Evolutionary conservation across 2,329 filamentous ascomycete species (phyloP), one percentile per base, ranked within the genome.

Genomic region (Colletotrichum navitas): DNA sequence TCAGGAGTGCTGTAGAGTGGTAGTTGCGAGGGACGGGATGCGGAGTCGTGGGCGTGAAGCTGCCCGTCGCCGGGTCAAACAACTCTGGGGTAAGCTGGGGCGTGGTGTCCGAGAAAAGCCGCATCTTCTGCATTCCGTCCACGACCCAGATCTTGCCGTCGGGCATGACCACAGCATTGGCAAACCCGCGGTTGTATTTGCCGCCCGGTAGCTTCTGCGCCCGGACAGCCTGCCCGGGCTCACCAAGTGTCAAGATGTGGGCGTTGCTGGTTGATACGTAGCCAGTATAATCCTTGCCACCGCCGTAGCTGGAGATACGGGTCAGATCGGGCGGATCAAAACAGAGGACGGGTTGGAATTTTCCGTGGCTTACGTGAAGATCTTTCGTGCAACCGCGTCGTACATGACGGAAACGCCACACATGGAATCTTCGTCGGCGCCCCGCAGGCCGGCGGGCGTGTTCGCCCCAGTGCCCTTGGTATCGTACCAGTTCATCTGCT

Each of bases 301-400:
- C 88, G 10, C 88, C 88, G n/a, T 83, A 78, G 0, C 64, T 67
- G 5, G 0, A 0, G n/a, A 5, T 2, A 16, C 16, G 7, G 18
- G 5, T 66, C 2, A 67, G 64, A 54, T 0, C 18, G 0, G 1
- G 18, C 11, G 21, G 29, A 16, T 5, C 2, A 24, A 36, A 6
- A 41, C 21, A 18, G 5, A 41, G 2, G 12, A 24, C 0, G 26
- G 11, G 2, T 21, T 18, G 12, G 26, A 10, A 12, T 43, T 11
- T 24, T 26, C 18, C 24, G 0, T 26, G 29, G 45, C 56, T 56
- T 62, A 63, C 51, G 86, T 84, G 3, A 89, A 79, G 32, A 90
- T 89, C 76, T 88, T 88, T 29, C 88, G 88, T 0, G 83, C 82
- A 61, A 87, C 84, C n/a, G 87, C 87, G 74, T 90, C 88, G 73